Base-by-base conservation (phyloP, 1,284 basidiomycete genomes). In the Ceratobasidium sp. region DNA sequence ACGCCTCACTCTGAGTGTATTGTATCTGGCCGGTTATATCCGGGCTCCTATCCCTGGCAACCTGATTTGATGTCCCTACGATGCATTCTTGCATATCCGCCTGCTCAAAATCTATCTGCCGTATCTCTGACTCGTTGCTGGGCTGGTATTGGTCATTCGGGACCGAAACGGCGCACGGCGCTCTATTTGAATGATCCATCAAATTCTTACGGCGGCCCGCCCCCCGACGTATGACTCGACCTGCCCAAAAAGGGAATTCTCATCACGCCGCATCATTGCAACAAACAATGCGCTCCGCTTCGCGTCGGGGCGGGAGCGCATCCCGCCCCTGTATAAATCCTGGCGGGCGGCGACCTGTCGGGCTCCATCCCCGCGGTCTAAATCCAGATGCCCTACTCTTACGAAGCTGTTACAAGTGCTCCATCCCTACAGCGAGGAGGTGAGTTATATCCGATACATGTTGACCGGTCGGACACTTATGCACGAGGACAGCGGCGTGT, bases 261-360 rank as follows among this genome's bases (percentile, higher is more conserved):
- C 42, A 42, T 27, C 43, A 17, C 34, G 29, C 43, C 20, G 57
- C 22, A 6, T 4, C 8, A 25, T 15, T 29, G 53, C 53, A n/a
- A 35, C 47, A 64, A 64, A 64, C 60, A 64, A 64, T 32, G 60
- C 60, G 60, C 60, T 34, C 57, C 40, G 60, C 47, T 50, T 58
- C 60, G 45, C 40, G 60, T 64, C 60, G 60, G 60, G 60, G 43
- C n/a, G 55, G 17, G 38, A 35, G 55, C 55, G 7, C 20, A 12
- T 34, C 17, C 60, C 47, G 20, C 22, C 60, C 47, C 25, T 17
- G 29, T 52, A 64, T 64, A 64, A 38, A 52, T 35, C 20, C 4
- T 22, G n/a, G 34, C 13, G 12, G 12, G 45, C 47, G 17, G 10
- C 10, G 8, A 8, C 10, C 47, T 29, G 29, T 38, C 32, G 20